Evolutionary conservation across 1,139 yeast genomes (phyloP), one percentile per base, ranked within the genome.

Genomic region (Diutina siamensis): DNA sequence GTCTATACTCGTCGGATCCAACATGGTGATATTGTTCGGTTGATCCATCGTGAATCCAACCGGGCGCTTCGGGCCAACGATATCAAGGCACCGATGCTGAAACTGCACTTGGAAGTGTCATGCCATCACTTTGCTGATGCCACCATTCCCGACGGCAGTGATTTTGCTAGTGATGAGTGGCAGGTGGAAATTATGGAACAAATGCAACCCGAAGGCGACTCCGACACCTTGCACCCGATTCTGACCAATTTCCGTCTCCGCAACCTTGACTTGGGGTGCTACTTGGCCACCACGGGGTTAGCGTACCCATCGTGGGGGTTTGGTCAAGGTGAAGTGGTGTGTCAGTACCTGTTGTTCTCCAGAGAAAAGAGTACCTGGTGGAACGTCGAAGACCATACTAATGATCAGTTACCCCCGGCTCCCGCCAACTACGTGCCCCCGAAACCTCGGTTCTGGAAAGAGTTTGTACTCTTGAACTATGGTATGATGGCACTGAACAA

Each of bases 401-500:
- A 81, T 57, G 64, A 63, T 3, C 54, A 60, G 33, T 52, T 79
- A 15, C 62, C 63, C 3, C 53, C 54, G 8, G 78, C 76, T 12
- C 57, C 59, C 4, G 51, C 52, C 1, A 57, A 57, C n/a, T 78
- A 74, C 52, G 62, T 65, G 13, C 78, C 86, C 9, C 94, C 94
- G 10, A 73, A 71, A 48, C 81, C 88, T 1, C 72, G 68, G 46
- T 83, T 83, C 56, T 77, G 83, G 77, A 72, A 77, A 46, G 89
- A 83, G 55, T 83, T 83, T 55, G 55, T 81, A n/a, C 61, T 79
- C 53, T 64, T 80, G 35, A 83, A 83, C 55, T 78, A 76, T 54
- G 86, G 86, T 3, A 83, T 83, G 94, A 80, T 83, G 65, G 78
- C 88, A 1, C 77, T 87, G 0, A 83, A 83, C 55, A 83, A 78